Base-by-base conservation (phyloP, 2,329 filamentous ascomycete genomes). In the Berkeleyomyces basicola region DNA sequence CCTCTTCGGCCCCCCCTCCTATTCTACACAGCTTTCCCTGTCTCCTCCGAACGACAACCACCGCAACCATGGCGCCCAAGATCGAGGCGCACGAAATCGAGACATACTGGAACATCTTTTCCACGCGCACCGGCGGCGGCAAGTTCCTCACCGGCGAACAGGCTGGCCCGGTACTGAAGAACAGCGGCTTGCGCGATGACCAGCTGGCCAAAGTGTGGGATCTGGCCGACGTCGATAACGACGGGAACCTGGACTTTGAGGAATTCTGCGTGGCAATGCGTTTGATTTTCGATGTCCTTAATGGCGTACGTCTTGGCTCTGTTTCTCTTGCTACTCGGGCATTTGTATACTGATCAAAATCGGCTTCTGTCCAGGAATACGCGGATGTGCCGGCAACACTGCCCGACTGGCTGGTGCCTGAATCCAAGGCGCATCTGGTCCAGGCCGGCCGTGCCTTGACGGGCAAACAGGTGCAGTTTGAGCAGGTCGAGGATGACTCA, bases 191-290 rank as follows among this genome's bases (percentile, higher is more conserved):
- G 66, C 78, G 79, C 63, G 81, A 84, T 70, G 79, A 81, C 70
- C 92, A 99, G 76, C 85, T 99, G n/a, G 93, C 97, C 76, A 83
- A 85, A 69, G 89, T 99, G 66, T 99, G 93, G 93, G 93, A 99
- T 71, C 80, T 99, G 66, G 90, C 93, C 64, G 93, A 99, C 72
- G 90, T 99, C 66, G 93, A 99, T 75, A 91, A 91, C 69, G 93
- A 99, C 77, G 93, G 93, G 66, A 95, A 95, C 74, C 79, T 99
- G 62, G 93, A 99, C 75, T 99, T 99, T 77, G 93, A 99, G 76
- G 93, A 99, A 79, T 99, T 99, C 74, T 99, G 93, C 74, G 93
- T 99, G 64, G 93, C 91, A 46, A 99, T 99, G 93, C 84, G 93
- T 70, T 78, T 99, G 70, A 96, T 97, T 70, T 99, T 97, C 74